Conservation (phyloP, 768 basidiomycete species). For the Lactifluus echinatus region DNA sequence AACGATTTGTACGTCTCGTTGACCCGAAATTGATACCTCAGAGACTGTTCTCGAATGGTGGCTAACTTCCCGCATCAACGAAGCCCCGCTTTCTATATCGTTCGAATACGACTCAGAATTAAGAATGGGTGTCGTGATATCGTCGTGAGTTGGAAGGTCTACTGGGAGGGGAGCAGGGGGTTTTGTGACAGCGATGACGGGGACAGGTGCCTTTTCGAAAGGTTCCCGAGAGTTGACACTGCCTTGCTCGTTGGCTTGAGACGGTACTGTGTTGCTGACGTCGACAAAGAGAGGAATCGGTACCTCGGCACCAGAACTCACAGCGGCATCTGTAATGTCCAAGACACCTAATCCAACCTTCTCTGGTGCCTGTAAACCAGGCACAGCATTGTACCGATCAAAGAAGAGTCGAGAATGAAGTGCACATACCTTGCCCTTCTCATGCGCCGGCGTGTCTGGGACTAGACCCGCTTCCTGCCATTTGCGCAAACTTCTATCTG, state of each 20-base stretch:
- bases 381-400: neutral
- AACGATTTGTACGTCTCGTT: neutral
- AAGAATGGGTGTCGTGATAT: constrained; percentile 40
- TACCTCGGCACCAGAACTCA: constrained; percentile 38
- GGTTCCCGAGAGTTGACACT: constrained; percentile 17
- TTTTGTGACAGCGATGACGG: constrained; percentile 57
- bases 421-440: constrained; percentile 43
- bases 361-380: constrained; percentile 32
- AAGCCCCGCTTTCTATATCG: constrained; percentile 21
- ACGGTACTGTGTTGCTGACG: constrained; percentile 7
- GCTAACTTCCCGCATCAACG: constrained; percentile 19
- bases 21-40: neutral
- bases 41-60: constrained; percentile 4
- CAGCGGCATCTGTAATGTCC: constrained; percentile 24
- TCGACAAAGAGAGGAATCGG: constrained; percentile 54
- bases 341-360: constrained; percentile 38
- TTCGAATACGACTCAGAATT: constrained; percentile 27
- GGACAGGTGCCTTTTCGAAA: constrained; percentile 28
- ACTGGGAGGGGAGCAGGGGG: constrained; percentile 65
- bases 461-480: constrained; percentile 81
- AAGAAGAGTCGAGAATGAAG: neutral
- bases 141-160: constrained; percentile 53
- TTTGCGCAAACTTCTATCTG: constrained; percentile 76
- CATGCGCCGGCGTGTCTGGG: constrained; percentile 31
- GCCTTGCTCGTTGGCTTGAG: constrained; percentile 12